Conservation (phyloP, 2,329 filamentous ascomycete genomes). For the Truncatella angustata region DNA sequence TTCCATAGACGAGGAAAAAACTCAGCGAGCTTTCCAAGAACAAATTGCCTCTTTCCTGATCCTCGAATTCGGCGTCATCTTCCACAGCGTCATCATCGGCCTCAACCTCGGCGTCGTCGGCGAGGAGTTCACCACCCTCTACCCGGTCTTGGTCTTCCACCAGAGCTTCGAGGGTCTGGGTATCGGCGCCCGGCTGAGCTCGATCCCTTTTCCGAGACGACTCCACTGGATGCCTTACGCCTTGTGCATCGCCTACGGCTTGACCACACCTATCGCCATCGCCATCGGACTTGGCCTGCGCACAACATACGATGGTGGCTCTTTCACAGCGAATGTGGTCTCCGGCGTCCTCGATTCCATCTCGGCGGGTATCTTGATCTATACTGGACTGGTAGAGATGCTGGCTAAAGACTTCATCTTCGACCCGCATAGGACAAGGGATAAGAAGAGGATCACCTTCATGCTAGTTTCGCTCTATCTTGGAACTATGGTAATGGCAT, state of each 20-base stretch:
- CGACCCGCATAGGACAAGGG: constrained; percentile 77
- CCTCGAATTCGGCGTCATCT: constrained; percentile 92
- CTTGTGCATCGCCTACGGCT: constrained; percentile 67
- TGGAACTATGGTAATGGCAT: constrained; percentile 75
- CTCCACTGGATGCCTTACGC: constrained; percentile 74
- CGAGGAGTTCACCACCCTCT: constrained; percentile 56
- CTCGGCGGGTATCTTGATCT: constrained; percentile 85
- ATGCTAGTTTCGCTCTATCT: constrained; percentile 73
- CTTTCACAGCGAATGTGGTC: constrained; percentile 65
- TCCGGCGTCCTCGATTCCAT: constrained; percentile 90
- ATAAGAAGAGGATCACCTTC: constrained; percentile 62
- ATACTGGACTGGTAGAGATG: constrained; percentile 89
- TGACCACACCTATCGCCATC: constrained; percentile 83
- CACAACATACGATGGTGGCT: constrained; percentile 58
- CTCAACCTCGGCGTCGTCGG: constrained; percentile 70
- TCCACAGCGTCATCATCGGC: constrained; percentile 92
- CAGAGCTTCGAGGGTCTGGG: constrained; percentile 92
- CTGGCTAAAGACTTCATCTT: constrained; percentile 98
- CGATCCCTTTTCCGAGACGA: constrained; percentile 69
- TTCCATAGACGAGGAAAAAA: constrained; percentile 37
- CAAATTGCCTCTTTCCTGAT: constrained; percentile 88
- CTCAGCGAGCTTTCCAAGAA: constrained; percentile 61
- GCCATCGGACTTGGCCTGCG: constrained; percentile 79
- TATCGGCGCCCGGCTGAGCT: constrained; percentile 80
- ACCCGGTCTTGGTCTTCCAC: constrained; percentile 75